These are phyloP conservation scores for Schizosaccharomyces lindneri DNA, from an alignment of 805 yeast genomes.

Conservation along the genomic window DNA sequence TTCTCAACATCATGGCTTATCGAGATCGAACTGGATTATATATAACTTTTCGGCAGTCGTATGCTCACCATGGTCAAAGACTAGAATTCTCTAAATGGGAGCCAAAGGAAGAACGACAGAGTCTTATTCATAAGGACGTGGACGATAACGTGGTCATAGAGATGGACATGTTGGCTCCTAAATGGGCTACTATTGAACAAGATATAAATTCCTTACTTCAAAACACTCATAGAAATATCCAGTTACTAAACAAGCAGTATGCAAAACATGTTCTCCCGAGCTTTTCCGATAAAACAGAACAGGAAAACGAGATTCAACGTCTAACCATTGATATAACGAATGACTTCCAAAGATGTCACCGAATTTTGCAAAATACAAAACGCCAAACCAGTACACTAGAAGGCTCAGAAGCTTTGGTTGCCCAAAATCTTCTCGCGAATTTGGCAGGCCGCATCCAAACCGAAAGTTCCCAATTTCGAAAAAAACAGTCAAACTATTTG, in stretches of 20 bases:
- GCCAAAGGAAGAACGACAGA: not conserved
- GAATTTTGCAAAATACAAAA: conserved; percentile 53
- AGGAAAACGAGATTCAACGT: conserved; percentile 58
- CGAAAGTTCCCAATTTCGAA: conserved; percentile 50
- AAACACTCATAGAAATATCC: conserved; percentile 20
- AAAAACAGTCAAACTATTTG: conserved; percentile 71
- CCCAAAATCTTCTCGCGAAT: conserved; percentile 58
- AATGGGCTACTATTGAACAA: conserved; percentile 45
- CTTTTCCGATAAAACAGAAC: conserved; percentile 50
- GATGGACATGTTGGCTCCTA: conserved; percentile 47
- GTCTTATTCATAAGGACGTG: not conserved
- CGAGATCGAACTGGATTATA: conserved; percentile 1
- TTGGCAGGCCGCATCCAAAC: conserved; percentile 71
- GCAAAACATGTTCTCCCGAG: conserved; percentile 70
- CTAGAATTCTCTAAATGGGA: not conserved
- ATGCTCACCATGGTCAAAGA: not conserved
- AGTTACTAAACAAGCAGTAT: conserved; percentile 41
- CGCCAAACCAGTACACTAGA: conserved; percentile 23
- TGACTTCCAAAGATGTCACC: conserved; percentile 30
- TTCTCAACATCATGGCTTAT: not conserved
- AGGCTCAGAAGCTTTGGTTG: conserved; percentile 31
- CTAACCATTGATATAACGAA: conserved; percentile 45
- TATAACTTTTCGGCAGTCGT: not conserved
- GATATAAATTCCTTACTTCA: conserved; percentile 41
- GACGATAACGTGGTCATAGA: conserved; percentile 21